These are phyloP conservation scores for Collybia sp. DNA, from an alignment of 768 basidiomycete species.

Conservation along the genomic window DNA sequence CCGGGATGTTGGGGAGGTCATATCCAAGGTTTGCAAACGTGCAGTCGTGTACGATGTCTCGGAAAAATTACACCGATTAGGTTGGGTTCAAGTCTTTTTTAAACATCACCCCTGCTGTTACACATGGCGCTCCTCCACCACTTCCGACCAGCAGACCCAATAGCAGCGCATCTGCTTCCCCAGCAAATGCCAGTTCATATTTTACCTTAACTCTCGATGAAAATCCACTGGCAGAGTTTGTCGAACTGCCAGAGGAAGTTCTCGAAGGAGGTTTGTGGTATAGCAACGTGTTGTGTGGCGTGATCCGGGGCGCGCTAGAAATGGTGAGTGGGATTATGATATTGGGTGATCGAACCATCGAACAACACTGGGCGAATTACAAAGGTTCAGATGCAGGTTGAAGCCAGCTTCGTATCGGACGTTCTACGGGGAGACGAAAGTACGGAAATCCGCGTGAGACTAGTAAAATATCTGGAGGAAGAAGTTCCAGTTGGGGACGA, in stretches of 20 bases:
- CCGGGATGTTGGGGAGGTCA: conserved; percentile 90
- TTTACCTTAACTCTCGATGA: conserved; percentile 91
- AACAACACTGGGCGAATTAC: background rate
- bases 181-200: conserved; percentile 44
- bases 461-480: conserved; percentile 92
- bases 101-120: conserved; percentile 82
- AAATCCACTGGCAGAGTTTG: conserved; percentile 95
- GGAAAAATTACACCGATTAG: conserved; percentile 33
- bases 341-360: background rate
- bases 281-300: conserved; percentile 94
- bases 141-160: conserved; percentile 45
- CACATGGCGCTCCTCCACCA: conserved; percentile 57
- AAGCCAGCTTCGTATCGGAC: conserved; percentile 85
- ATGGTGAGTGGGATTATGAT: conserved; percentile 62
- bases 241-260: conserved; percentile 91
- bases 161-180: conserved; percentile 30
- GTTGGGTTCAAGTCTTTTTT: conserved; percentile 98
- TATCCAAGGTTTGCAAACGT: conserved; percentile 69
- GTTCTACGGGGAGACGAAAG: conserved; percentile 88
- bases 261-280: conserved; percentile 95
- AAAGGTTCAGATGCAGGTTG: conserved; percentile 97
- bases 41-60: background rate
- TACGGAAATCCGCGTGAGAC: conserved; percentile 88
- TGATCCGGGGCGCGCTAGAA: conserved; percentile 88
- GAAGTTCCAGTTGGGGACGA: conserved; percentile 94